Base-by-base conservation (phyloP, 2,329 filamentous ascomycete species). In the Lasiodiplodia gonubiensis region DNA sequence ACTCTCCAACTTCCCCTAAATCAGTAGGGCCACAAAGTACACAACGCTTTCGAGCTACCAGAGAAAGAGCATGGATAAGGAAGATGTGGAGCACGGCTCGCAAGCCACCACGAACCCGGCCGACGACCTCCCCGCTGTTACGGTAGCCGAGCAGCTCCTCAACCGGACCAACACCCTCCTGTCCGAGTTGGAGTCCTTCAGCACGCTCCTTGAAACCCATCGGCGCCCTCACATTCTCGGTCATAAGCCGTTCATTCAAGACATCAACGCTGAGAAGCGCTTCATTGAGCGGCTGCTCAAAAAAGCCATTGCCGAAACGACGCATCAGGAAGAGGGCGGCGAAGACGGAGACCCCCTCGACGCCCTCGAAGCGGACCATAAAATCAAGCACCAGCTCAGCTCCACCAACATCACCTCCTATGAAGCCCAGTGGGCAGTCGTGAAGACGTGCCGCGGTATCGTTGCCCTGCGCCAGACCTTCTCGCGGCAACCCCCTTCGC, bases 331-430 rank as follows among this genome's bases (percentile, higher is more conserved):
- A 61, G 60, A 49, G 37, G 35, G 33, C 21, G 60, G 55, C 27
- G n/a, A 21, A n/a, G 25, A 25, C 23, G 42, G 54, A 18, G 64
- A 66, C 23, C 52, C 37, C 27, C 18, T 52, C 14, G 21, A 46
- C 16, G 48, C 46, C 16, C 35, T 61, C 7, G 54, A 53, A 51
- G 68, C 74, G 3, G 73, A 74, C 72, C 53, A 69, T 66, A 77
- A 75, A 60, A 74, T 71, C 18, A 74, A 82, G n/a, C 87, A 90
- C 73, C 84, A 86, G 33, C 79, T 90, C 54, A 83, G 85, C 60
- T 90, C 88, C 8, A 90, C 88, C 0, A 92, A 92, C 76, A 73
- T 91, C 12, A 84, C 86, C 0, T 91, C 90, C 73, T 86, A 88
- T 65, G 84, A 87, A 70, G 83, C 86, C 6, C 82, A 91, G 2